Evolutionary conservation across 371 early-diverging fungal genomes (phyloP), one percentile per base, ranked within the genome.

Genomic region (Apophysomyces elegans): DNA sequence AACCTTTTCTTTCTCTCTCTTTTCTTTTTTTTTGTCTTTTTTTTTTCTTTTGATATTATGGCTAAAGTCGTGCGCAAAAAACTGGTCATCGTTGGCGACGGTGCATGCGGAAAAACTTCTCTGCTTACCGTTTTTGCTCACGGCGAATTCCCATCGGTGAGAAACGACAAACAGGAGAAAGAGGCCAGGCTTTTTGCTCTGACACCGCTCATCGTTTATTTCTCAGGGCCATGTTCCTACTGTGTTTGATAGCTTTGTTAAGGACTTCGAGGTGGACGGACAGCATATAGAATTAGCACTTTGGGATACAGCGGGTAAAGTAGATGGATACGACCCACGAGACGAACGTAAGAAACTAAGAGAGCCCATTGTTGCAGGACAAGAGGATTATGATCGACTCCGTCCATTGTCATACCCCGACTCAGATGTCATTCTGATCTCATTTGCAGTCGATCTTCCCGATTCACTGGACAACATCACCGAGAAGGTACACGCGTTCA

Each of bases 241-340:
- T 5, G 88, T 88, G 43, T 93, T 94, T 75, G 92, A 92, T 69
- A 91, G 90, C 72, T 90, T 89, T 77, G 87, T 87, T 2, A 89
- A 89, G 37, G 87, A 89, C 59, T 86, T 92, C 14, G 89, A 87
- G 81, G 87, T 90, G 2, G 88, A 90, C 67, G 89, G 89, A 37
- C 86, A 89, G 61, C 89, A 85, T 39, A 85, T 91, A 62, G 88
- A 88, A 70, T 71, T 95, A 36, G 89, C 88, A 26, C 78, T 95
- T 46, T 94, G 93, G 91, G 95, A 94, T 81, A 95, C 95, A 14
- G 91, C 92, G 36, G 94, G 95, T 61, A 89, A 89, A 11, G 8
- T 41, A 41, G 41, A 41, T 41, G 41, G 13, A 13, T 1, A 41
- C 63, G 7, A 57, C 16, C 35, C 21, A 2, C 7, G 7, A 9